A percentile compares a stretch with the other conserved stretches of the same genome.
Conservation (phyloP, 257 asterid genomes). For the Fraxinus americana region DNA sequence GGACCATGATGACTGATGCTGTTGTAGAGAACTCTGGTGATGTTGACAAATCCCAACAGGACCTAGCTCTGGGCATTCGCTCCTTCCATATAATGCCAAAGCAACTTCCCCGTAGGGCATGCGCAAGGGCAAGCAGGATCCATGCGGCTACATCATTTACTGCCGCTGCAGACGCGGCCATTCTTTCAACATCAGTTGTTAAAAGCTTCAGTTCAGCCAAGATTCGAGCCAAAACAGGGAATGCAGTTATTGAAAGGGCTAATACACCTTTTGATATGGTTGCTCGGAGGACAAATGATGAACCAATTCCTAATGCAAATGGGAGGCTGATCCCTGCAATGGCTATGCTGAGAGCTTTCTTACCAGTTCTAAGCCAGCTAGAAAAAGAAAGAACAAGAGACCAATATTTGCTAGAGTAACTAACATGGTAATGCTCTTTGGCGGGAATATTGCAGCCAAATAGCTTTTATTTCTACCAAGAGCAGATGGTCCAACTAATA, state of each 20-base stretch:
- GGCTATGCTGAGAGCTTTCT: slow-evolving; percentile 64
- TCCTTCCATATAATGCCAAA: slow-evolving; percentile 24
- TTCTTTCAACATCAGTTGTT: too few species aligned
- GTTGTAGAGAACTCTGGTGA: slow-evolving; percentile 31
- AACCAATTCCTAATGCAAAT: slow-evolving; percentile 69
- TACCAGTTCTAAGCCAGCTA: slow-evolving; percentile 81
- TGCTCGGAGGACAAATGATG: slow-evolving; percentile 53
- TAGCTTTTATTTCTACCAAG: slow-evolving; percentile 56
- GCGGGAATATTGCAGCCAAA: slow-evolving; percentile 60
- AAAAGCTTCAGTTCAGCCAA: too few species aligned
- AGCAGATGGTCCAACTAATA: slow-evolving; percentile 84
- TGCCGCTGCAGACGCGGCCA: too few species aligned
- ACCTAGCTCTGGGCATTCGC: slow-evolving; percentile 44
- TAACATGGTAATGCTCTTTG: slow-evolving; percentile 63
- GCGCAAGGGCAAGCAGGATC: slow-evolving; percentile 4
- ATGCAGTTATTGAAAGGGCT: too few species aligned
- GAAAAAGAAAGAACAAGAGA: slow-evolving; percentile 70
- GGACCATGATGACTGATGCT: slow-evolving; percentile 45
- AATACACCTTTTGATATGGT: slow-evolving; percentile 50
- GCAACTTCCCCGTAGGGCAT: slow-evolving; percentile 44
- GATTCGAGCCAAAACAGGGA: too few species aligned
- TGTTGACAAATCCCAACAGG: slow-evolving; percentile 36
- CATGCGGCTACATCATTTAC: too few species aligned
- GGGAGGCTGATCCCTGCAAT: slow-evolving; percentile 74
- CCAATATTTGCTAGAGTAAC: slow-evolving; percentile 82